A percentile compares a stretch with the other conserved stretches of the same genome.
Evolutionary conservation across 176 grass and related monocot genomes (phyloP).

Genomic region (Otatea glauca): DNA sequence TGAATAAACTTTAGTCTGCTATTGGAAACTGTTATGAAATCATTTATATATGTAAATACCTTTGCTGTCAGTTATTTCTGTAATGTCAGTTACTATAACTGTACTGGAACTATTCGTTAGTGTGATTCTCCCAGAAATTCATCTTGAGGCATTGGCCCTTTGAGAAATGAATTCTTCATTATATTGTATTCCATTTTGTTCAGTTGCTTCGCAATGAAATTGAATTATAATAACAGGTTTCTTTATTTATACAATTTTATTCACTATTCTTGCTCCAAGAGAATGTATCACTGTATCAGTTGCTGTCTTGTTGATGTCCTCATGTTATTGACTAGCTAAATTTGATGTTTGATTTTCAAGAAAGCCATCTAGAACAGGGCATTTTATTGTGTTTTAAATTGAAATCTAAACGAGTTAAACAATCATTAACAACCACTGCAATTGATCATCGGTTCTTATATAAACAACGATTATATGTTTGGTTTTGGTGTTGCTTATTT

Average conservation of each 20-base stretch:
- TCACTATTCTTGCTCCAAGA: neutral
- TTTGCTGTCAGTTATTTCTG: neutral
- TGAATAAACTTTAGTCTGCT: neutral
- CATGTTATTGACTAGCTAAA: slow-evolving; percentile 21
- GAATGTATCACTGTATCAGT: neutral
- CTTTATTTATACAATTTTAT: slow-evolving; percentile 17
- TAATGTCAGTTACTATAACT: neutral
- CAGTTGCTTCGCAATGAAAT: slow-evolving; percentile 1
- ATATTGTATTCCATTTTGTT: neutral
- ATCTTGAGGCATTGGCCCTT: neutral
- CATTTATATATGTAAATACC: neutral
- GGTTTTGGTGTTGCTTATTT: neutral
- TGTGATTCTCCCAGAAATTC: neutral
- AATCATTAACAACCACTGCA: neutral
- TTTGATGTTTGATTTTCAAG: slow-evolving; percentile 40
- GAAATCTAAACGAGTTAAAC: neutral
- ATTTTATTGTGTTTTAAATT: neutral
- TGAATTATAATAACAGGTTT: slow-evolving; percentile 19
- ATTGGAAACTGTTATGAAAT: neutral
- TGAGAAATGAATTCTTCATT: slow-evolving; percentile 3
- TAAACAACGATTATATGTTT: neutral
- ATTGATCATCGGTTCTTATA: neutral
- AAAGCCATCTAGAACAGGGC: neutral
- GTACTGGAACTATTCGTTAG: neutral
- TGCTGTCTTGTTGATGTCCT: neutral